Evolutionary conservation across 495 filamentous ascomycete species (phyloP), one percentile per base, ranked within the genome.

Genomic region (Penicillium arizonense): DNA sequence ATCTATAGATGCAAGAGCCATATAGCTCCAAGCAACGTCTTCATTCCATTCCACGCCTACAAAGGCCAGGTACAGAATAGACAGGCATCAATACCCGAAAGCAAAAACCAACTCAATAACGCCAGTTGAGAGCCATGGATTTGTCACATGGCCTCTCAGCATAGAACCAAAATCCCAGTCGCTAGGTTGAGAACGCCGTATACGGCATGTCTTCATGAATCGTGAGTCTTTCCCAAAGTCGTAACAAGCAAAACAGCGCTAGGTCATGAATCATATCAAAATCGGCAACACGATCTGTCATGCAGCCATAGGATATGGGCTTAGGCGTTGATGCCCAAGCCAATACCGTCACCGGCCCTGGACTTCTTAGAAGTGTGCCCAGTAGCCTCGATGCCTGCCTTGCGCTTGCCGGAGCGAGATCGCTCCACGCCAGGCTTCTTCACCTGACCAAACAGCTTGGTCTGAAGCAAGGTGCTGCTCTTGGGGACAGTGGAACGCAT

Each of bases 401-500:
- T 85, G 42, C 85, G 79, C 75, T 89, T 89, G 47, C 16, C 40
- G 74, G 77, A 20, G 53, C 56, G 35, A 48, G 54, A 26, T 44
- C 64, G 71, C 8, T 73, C 75, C 37, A 72, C 59, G 18, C 72
- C 72, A n/a, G 76, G 66, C 68, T 88, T 88, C 53, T 78, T 82
- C 37, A 88, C 71, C 14, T 83, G 80, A 0, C 84, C 84, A 62
- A 86, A 87, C n/a, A 90, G 64, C 65, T 86, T 89, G 13, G 80
- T 80, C 57, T 89, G 87, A 9, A 83, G 73, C 40, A 79, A 50
- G 6, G 65, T 68, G 50, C 69, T 75, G 20, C 72, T 67, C 50
- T 69, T 76, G 16, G 69, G 71, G 21, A 65, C 63, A 32, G 51
- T 69, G 2, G 56, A 55, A 13, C 63, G 61, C 47, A 55, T 50